Evolutionary conservation across 768 basidiomycete genomes (phyloP), one percentile per base, ranked within the genome.

Genomic region (Pulveroboletus ravenelii): DNA sequence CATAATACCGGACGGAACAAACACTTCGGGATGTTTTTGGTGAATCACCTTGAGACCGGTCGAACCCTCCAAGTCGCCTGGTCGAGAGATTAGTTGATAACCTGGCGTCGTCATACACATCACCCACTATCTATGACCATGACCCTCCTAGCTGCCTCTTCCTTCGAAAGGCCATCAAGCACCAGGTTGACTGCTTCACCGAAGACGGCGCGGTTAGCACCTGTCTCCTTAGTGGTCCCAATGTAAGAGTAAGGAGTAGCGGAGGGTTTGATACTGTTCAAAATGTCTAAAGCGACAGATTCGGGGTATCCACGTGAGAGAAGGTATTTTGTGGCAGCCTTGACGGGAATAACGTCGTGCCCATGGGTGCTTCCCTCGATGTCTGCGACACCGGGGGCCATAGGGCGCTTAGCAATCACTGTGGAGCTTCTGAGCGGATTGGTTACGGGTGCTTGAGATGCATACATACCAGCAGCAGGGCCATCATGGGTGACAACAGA

Each of bases 21-120:
- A 93, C 15, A 90, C 88, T 65, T 93, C 89, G 3, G 91, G 91
- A 61, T 93, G 88, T 69, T 89, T 89, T 71, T 89, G 82, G 68
- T 92, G 90, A 52, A 93, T 93, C 43, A 77, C 82, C 70, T 89
- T 92, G 58, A 93, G 71, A 49, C 91, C 91, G 27, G 91, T 93
- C 0, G 91, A 93, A 31, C 91, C 91, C 73, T 93, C 89, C 41
- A 93, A 70, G 63, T 93, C 90, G 61, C 81, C 85, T 88, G 51
- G 25, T 51, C 15, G 7, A 37, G 0, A n/a, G 37, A 35, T 39
- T 13, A 54, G 30, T 3, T 41, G 36, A 5, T 13, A 15, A 9
- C 5, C 50, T 27, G 13, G 34, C 13, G 17, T 17, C 18, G 5
- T 49, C n/a, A 14, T 13, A 17, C 15, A 41, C 35, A 18, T 32